Evolutionary conservation across 768 basidiomycete genomes (phyloP).

Genomic region (Lactarius akahatsu): DNA sequence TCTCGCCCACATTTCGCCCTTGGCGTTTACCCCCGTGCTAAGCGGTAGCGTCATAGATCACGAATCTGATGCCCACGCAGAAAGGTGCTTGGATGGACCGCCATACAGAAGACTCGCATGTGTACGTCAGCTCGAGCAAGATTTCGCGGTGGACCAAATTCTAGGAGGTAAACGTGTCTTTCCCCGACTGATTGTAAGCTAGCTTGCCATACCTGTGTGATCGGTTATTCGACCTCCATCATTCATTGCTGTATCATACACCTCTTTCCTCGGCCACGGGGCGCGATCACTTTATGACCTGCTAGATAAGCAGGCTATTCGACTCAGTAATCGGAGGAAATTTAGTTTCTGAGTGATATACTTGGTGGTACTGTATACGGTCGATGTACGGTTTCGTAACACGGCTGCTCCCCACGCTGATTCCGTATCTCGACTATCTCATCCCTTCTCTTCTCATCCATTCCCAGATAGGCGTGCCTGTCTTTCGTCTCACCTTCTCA

Average conservation of each 20-base stretch:
- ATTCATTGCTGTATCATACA: background rate
- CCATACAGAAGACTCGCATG: conserved; percentile 50
- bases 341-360: too few relatives aligned
- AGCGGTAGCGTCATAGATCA: conserved; percentile 41
- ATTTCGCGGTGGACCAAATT: conserved; percentile 61
- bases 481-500: too few relatives aligned
- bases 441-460: too few relatives aligned
- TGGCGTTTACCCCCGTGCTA: background rate
- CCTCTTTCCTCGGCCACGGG: background rate
- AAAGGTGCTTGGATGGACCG: conserved; percentile 67
- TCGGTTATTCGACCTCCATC: background rate
- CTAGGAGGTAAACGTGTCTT: background rate
- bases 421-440: too few relatives aligned
- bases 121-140: conserved; percentile 67
- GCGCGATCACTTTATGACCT: background rate
- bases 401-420: too few relatives aligned
- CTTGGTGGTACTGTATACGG: too few relatives aligned
- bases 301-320: background rate
- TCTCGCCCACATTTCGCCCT: background rate
- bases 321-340: background rate
- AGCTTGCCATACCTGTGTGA: background rate
- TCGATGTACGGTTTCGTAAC: too few relatives aligned
- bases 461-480: too few relatives aligned
- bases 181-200: background rate
- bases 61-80: conserved; percentile 71